phyloP scores from a whole-genome alignment of 2,329 filamentous ascomycete species.

The Cordyceps fumosorosea region DNA sequence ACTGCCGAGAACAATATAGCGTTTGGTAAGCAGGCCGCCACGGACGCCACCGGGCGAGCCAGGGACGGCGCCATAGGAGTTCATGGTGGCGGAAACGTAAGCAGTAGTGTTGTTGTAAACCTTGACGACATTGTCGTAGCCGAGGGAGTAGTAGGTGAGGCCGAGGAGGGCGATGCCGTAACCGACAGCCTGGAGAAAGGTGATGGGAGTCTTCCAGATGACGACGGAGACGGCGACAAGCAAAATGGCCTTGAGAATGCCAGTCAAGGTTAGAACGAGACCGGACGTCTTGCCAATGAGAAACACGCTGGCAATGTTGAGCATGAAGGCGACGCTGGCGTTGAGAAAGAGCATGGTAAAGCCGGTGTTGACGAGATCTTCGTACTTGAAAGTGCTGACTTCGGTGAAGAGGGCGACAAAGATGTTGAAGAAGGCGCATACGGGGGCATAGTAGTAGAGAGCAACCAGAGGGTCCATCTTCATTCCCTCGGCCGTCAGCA shows the following conservation, averaged over 20 bases:
- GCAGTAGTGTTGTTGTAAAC: slow-evolving; percentile 17
- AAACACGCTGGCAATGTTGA: slow-evolving; percentile 83
- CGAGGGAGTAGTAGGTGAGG: slow-evolving; percentile 43
- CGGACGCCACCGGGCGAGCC: slow-evolving; percentile 13
- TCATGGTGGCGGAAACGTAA: slow-evolving; percentile 21
- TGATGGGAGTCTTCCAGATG: slow-evolving; percentile 70
- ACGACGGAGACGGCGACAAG: slow-evolving; percentile 70
- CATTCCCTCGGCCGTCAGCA: slow-evolving; percentile 68
- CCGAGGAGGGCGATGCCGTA: slow-evolving; percentile 62
- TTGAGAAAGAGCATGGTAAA: slow-evolving; percentile 62
- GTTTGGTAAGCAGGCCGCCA: slow-evolving; percentile 14
- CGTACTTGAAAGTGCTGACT: slow-evolving; percentile 56
- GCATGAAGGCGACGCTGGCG: slow-evolving; percentile 69
- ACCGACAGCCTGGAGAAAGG: slow-evolving; percentile 65
- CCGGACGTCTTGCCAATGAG: slow-evolving; percentile 84
- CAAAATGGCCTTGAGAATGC: slow-evolving; percentile 83
- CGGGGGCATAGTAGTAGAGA: slow-evolving; percentile 83
- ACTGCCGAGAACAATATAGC: slow-evolving; percentile 18
- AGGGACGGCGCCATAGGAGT: slow-evolving; percentile 16
- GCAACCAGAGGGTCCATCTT: slow-evolving; percentile 87
- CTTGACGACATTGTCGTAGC: slow-evolving; percentile 28
- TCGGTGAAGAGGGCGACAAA: slow-evolving; percentile 65
- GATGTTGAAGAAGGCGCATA: slow-evolving; percentile 76
- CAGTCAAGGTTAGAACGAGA: slow-evolving; percentile 76
- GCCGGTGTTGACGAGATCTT: slow-evolving; percentile 60